Evolutionary conservation across 2,329 filamentous ascomycete species (phyloP).

Genomic region (Scedosporium aurantiacum): DNA sequence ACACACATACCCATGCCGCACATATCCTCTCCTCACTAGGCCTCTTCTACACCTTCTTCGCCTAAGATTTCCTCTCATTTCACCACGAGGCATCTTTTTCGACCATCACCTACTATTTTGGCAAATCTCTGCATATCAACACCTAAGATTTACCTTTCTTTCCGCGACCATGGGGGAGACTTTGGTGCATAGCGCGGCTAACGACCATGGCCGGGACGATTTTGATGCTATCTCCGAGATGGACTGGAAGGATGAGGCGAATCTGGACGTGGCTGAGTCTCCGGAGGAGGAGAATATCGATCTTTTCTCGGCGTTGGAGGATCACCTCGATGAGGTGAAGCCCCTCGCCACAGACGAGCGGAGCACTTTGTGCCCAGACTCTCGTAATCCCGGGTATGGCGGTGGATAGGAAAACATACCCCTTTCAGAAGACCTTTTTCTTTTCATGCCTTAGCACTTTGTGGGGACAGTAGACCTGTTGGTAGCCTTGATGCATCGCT

Average conservation of each 20-base stretch:
- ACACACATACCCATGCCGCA: no score
- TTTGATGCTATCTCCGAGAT: not conserved
- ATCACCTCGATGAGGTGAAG: not conserved
- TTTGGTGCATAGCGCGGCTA: not conserved
- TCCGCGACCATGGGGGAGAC: not conserved
- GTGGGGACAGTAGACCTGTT: no score
- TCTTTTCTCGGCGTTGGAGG: not conserved
- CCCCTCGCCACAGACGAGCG: not conserved
- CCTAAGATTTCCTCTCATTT: no score
- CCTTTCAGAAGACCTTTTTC: not conserved
- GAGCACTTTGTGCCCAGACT: not conserved
- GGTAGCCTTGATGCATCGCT: no score
- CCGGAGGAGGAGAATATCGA: not conserved
- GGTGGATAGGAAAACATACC: not conserved
- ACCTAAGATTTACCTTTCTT: not conserved
- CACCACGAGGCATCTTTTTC: no score
- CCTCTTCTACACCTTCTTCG: no score
- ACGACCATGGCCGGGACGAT: not conserved
- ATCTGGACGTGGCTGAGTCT: not conserved
- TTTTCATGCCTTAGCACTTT: not conserved
- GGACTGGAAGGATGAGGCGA: not conserved
- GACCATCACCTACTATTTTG: no score
- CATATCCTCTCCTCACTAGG: no score
- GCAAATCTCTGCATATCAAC: not conserved
- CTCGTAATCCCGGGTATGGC: conserved; percentile 5